These are phyloP conservation scores for Neoscytalidium dimidiatum DNA, from an alignment of 2,329 filamentous ascomycete genomes.

Conservation along the genomic window DNA sequence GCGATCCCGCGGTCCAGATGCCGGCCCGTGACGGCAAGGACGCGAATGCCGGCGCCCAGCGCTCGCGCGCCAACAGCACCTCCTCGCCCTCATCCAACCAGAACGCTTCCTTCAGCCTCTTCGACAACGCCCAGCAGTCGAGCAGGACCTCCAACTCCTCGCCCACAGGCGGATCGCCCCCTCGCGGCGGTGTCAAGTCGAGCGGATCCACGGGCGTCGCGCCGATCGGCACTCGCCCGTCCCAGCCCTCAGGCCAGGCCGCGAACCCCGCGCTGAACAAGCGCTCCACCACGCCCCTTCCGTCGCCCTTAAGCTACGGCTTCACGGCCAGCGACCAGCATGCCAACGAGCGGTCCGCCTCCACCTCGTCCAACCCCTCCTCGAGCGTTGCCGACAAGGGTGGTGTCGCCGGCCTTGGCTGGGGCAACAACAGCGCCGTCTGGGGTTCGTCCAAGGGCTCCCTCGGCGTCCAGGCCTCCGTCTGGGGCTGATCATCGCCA, in stretches of 20 bases:
- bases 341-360: conserved; percentile 57
- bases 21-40: conserved; percentile 48
- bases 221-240: conserved; percentile 89
- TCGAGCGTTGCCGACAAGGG: conserved; percentile 48
- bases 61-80: conserved; percentile 78
- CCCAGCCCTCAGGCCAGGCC: conserved; percentile 58
- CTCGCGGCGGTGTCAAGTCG: conserved; percentile 61
- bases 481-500: conserved; percentile 72
- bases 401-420: conserved; percentile 49
- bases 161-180: conserved; percentile 73
- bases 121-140: conserved; percentile 61
- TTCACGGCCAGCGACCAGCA: conserved; percentile 61
- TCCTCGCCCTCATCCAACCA: conserved; percentile 77
- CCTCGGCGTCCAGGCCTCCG: conserved; percentile 85
- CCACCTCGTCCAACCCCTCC: conserved; percentile 60
- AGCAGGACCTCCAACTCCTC: conserved; percentile 85
- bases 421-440: conserved; percentile 78
- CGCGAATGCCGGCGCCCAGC: conserved; percentile 51
- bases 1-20: conserved; percentile 49
- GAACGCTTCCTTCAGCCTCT: conserved; percentile 48
- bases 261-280: conserved; percentile 68
- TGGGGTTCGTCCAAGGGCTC: conserved; percentile 74
- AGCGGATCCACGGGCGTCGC: conserved; percentile 69
- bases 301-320: conserved; percentile 81
- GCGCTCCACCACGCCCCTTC: conserved; percentile 83